These are phyloP conservation scores for Suillus variegatus DNA, from an alignment of 768 basidiomycete genomes.

Conservation along the genomic window DNA sequence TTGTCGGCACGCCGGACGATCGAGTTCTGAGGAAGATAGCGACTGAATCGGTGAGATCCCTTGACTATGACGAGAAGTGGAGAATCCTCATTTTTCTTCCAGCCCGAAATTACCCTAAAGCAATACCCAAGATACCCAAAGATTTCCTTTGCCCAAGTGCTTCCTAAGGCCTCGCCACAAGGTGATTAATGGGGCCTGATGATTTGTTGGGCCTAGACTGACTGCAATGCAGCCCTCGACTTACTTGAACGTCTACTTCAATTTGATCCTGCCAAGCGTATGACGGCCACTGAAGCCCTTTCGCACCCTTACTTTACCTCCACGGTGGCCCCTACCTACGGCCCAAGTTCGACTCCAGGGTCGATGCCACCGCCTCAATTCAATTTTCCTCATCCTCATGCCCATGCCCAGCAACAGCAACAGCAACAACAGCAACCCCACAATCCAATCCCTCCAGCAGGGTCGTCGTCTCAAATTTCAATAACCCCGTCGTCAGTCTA, in stretches of 20 bases:
- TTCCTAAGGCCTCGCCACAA: slow-evolving; percentile 84
- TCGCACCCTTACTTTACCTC: slow-evolving; percentile 89
- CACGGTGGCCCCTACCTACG: slow-evolving; percentile 36
- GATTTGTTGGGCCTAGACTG: slow-evolving; percentile 10
- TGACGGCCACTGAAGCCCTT: slow-evolving; percentile 89
- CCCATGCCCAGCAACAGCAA: slow-evolving; percentile 49
- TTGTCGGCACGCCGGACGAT: slow-evolving; percentile 94
- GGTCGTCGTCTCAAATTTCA: slow-evolving; percentile 12
- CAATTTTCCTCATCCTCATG: slow-evolving; percentile 67
- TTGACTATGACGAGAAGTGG: slow-evolving; percentile 5
- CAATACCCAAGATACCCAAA: slow-evolving; percentile 87
- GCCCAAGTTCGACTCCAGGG: slow-evolving; percentile 41
- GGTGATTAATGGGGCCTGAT: slow-evolving; percentile 42
- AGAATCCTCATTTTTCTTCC: slow-evolving; percentile 13
- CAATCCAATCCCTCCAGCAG: slow-evolving; percentile 36
- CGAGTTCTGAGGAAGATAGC: slow-evolving; percentile 85
- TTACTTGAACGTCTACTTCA: slow-evolving; percentile 93
- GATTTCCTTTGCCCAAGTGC: slow-evolving; percentile 75
- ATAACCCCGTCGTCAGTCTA: slow-evolving; percentile 15
- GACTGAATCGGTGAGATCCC: slow-evolving; percentile 74
- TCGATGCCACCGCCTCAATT: slow-evolving; percentile 70
- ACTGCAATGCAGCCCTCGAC: slow-evolving; percentile 65
- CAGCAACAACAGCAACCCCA: slow-evolving; percentile 43
- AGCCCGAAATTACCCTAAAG: slow-evolving; percentile 85
- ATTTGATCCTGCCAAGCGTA: slow-evolving; percentile 91